Evolutionary conservation across 139 green algal species (phyloP).

Genomic region (Medakamo hakoo): DNA sequence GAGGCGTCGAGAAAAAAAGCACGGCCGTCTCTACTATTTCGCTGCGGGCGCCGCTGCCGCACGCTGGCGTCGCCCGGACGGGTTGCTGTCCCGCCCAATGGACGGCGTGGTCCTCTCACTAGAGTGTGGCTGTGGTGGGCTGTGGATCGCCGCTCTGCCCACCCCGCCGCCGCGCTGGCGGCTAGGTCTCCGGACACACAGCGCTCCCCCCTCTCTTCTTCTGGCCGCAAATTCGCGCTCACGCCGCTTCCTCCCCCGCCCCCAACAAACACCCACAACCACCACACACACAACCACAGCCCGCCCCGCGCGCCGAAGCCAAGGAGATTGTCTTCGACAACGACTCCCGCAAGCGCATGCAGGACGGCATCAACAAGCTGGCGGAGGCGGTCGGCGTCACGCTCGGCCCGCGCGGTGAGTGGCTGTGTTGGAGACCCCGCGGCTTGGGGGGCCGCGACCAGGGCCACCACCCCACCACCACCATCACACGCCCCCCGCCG

Average conservation of each 20-base stretch:
- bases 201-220: background rate
- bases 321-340: conserved; percentile 95
- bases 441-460: background rate
- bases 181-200: background rate
- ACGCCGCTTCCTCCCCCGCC: too few relatives aligned
- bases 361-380: conserved; percentile 95
- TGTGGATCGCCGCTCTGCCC: too few relatives aligned
- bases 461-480: background rate
- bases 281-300: conserved; percentile 18
- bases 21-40: too few relatives aligned
- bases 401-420: conserved; percentile 78
- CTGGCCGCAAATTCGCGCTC: too few relatives aligned
- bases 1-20: too few relatives aligned
- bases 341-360: conserved; percentile 65
- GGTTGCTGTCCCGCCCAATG: too few relatives aligned
- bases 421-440: background rate
- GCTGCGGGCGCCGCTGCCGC: too few relatives aligned
- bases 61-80: too few relatives aligned
- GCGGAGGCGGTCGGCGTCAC: conserved; percentile 90
- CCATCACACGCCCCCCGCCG: background rate
- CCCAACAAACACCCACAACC: background rate
- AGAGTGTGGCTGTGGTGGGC: too few relatives aligned
- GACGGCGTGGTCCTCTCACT: too few relatives aligned
- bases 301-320: conserved; percentile 56
- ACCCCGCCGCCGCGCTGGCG: too few relatives aligned